These are phyloP conservation scores for Penicillium pulvis DNA, from an alignment of 495 filamentous ascomycete genomes.

Conservation along the genomic window DNA sequence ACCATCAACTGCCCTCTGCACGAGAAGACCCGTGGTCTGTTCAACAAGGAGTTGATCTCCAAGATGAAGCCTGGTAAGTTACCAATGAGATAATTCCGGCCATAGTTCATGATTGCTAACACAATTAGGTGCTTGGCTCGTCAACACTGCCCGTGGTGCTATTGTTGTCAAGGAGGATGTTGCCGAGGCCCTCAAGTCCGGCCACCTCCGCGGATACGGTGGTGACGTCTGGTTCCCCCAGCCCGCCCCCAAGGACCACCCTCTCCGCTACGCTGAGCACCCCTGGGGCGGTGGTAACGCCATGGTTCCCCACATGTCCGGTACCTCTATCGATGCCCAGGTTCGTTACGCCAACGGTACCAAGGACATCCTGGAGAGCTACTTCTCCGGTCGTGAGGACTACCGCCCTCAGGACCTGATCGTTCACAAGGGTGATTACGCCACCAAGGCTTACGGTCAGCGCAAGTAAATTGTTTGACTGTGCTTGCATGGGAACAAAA, in stretches of 20 bases:
- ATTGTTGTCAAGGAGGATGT: constrained; percentile 99
- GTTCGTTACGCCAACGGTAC: constrained; percentile 88
- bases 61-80: constrained; percentile 89
- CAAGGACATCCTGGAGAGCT: constrained; percentile 88
- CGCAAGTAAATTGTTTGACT: constrained; percentile 52
- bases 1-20: constrained; percentile 99
- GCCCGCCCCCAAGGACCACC: constrained; percentile 93
- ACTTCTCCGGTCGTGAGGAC: constrained; percentile 83
- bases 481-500: constrained; percentile 2
- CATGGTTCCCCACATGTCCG: constrained; percentile 98
- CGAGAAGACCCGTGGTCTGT: constrained; percentile 93
- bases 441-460: constrained; percentile 93
- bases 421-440: constrained; percentile 88
- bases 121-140: constrained; percentile 72
- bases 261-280: constrained; percentile 89
- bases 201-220: constrained; percentile 95
- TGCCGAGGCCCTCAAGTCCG: constrained; percentile 86
- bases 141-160: constrained; percentile 98
- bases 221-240: constrained; percentile 95
- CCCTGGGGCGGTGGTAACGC: constrained; percentile 96
- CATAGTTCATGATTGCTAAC: neutral
- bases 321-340: constrained; percentile 96
- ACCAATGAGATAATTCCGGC: neutral
- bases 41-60: constrained; percentile 98
- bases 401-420: constrained; percentile 93